These are phyloP conservation scores for Termitomyces sp. DNA, from an alignment of 768 basidiomycete genomes.

Conservation along the genomic window DNA sequence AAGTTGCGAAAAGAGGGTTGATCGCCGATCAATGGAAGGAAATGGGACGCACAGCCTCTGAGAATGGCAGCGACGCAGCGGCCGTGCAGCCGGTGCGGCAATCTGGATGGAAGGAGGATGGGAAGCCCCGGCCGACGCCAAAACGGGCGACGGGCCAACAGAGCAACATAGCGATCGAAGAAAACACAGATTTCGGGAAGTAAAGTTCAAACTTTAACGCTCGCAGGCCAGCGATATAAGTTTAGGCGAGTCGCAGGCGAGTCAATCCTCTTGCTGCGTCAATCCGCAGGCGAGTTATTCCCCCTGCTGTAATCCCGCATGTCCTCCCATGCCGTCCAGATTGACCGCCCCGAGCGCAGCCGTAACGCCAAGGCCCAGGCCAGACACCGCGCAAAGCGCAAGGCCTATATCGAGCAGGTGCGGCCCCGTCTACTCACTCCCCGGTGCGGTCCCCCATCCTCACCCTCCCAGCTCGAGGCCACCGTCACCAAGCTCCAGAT, in stretches of 20 bases:
- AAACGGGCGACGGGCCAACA: conserved; percentile 2
- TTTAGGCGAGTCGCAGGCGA: conserved; percentile 15
- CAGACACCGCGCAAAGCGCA: conserved; percentile 85
- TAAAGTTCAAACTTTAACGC: conserved; percentile 28
- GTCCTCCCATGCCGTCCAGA: conserved; percentile 53
- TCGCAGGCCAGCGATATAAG: conserved; percentile 34
- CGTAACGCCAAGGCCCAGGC: conserved; percentile 88
- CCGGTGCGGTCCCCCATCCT: no score
- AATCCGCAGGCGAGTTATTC: conserved; percentile 15
- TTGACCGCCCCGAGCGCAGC: conserved; percentile 75
- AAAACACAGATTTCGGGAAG: conserved; percentile 24
- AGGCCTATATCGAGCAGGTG: conserved; percentile 90
- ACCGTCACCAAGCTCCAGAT: conserved; percentile 83
- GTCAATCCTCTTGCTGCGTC: conserved; percentile 32
- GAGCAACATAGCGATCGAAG: conserved; percentile 10
- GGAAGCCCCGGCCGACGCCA: conserved; percentile 19
- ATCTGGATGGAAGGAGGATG: conserved; percentile 13
- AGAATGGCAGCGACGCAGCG: conserved; percentile 20
- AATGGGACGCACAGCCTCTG: conserved; percentile 27
- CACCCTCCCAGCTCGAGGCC: conserved; percentile 59
- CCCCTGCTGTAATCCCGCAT: conserved; percentile 45
- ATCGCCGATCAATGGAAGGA: conserved; percentile 59
- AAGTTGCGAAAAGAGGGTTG: conserved; percentile 36
- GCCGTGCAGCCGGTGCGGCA: conserved; percentile 23
- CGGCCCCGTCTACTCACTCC: conserved; percentile 7